Evolutionary conservation across 805 yeast species (phyloP).

Genomic region (Sungouiella thailandica): DNA sequence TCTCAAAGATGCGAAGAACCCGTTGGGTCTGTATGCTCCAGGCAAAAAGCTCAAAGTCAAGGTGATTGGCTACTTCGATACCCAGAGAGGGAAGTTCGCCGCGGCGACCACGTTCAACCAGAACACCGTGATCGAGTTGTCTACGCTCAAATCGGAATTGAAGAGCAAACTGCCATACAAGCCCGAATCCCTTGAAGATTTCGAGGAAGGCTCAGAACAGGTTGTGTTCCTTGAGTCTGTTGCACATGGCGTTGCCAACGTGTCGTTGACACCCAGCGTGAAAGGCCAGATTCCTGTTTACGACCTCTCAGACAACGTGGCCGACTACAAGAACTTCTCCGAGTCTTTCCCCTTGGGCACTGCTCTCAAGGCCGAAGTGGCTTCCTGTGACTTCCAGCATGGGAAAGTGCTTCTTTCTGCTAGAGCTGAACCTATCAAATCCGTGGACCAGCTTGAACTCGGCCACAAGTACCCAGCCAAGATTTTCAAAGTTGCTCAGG

Average conservation of each 20-base stretch:
- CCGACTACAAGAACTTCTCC: slow-evolving; percentile 44
- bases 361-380: slow-evolving; percentile 57
- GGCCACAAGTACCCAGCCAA: slow-evolving; percentile 60
- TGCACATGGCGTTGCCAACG: slow-evolving; percentile 59
- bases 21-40: slow-evolving; percentile 52
- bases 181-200: slow-evolving; percentile 14
- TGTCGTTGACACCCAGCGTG: slow-evolving; percentile 61
- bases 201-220: slow-evolving; percentile 46
- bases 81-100: slow-evolving; percentile 59
- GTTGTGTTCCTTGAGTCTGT: slow-evolving; percentile 64
- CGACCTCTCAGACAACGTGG: slow-evolving; percentile 56
- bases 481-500: slow-evolving; percentile 52
- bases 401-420: slow-evolving; percentile 47
- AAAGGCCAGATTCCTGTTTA: slow-evolving; percentile 63
- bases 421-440: slow-evolving; percentile 37
- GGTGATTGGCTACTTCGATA: slow-evolving; percentile 74
- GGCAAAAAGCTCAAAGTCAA: slow-evolving; percentile 58
- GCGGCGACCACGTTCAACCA: slow-evolving; percentile 47
- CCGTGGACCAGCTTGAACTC: slow-evolving; percentile 46
- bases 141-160: slow-evolving; percentile 44
- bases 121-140: slow-evolving; percentile 59
- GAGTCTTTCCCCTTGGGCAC: slow-evolving; percentile 67
- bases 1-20: slow-evolving; percentile 53
- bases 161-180: slow-evolving; percentile 12
- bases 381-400: slow-evolving; percentile 49